Base-by-base conservation (phyloP, 2,329 filamentous ascomycete genomes). In the Geosmithia flava region DNA sequence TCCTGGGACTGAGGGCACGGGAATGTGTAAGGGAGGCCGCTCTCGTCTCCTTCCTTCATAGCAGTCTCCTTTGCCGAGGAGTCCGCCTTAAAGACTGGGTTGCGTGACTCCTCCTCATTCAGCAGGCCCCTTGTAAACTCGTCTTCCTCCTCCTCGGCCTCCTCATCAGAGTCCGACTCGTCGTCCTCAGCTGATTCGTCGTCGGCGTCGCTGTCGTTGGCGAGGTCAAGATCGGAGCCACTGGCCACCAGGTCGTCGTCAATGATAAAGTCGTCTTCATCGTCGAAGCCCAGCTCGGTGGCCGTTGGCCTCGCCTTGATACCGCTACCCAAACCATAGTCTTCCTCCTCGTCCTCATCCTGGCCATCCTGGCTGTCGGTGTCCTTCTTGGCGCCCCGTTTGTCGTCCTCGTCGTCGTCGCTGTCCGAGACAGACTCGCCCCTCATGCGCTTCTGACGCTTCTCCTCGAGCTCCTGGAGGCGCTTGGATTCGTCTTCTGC, bases 251-350 rank as follows among this genome's bases (percentile, higher is more conserved):
- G 74, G 58, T 95, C 85, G 52, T 93, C 87, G 50, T 97, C 91
- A 52, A 96, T 81, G 23, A 91, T 62, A 57, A 97, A 97, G 56
- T 96, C 88, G 56, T 97, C 91, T 60, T 97, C 91, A 55, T 96
- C 91, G 54, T 95, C 89, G 33, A 95, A 83, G 6, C 81, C 86
- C 17, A 89, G 63, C 50, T 83, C 75, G 11, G 75, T 71, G 3
- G 74, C 75, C 7, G 78, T 80, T 30, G 71, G 72, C 20, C 72
- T 70, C 47, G 69, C 67, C 56, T 70, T 76, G 53, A 83, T 78
- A 42, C 80, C 80, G 45, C 64, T 61, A 33, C 80, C 80, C 16
- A 84, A 67, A 2, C 76, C 76, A 59, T 78, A 85, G 49, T 75
- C 72, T 30, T 80, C 76, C 1, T 69, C 66, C 15, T 77, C 70